These are phyloP conservation scores for Sphaerosporella brunnea DNA, from an alignment of 495 filamentous ascomycete genomes.

Conservation along the genomic window DNA sequence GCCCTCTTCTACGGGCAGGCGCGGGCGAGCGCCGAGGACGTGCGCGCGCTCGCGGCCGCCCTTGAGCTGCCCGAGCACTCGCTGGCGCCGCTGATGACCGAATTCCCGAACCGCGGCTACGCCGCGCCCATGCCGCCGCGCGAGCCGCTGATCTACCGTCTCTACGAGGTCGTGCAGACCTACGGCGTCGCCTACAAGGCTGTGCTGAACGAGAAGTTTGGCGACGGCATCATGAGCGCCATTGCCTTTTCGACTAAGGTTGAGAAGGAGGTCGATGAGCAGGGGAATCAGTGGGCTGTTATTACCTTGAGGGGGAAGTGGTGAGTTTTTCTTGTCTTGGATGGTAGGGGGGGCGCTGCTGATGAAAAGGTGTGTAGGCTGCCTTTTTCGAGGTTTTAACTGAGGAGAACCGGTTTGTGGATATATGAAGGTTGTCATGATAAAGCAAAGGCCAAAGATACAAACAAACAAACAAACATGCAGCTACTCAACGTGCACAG, in stretches of 20 bases:
- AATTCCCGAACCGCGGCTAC: slow-evolving; percentile 69
- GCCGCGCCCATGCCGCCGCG: slow-evolving; percentile 81
- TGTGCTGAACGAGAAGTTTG: slow-evolving; percentile 95
- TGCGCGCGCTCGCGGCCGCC: slow-evolving; percentile 47
- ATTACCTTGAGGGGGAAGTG: slow-evolving; percentile 92
- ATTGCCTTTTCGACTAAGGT: slow-evolving; percentile 87
- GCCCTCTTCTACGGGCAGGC: slow-evolving; percentile 93
- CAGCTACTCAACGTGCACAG: too few species aligned
- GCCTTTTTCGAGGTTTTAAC: slow-evolving; percentile 20
- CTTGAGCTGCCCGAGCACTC: slow-evolving; percentile 42
- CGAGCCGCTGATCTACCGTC: slow-evolving; percentile 81
- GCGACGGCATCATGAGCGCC: slow-evolving; percentile 96
- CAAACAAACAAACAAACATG: too few species aligned
- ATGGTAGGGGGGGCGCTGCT: background rate
- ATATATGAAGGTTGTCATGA: too few species aligned
- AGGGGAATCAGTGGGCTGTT: slow-evolving; percentile 67
- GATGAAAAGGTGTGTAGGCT: slow-evolving; percentile 9
- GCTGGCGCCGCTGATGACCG: slow-evolving; percentile 43
- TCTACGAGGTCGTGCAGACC: slow-evolving; percentile 96
- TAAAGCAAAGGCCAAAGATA: too few species aligned
- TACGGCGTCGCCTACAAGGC: slow-evolving; percentile 97
- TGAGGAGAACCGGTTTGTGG: background rate
- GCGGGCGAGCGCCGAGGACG: slow-evolving; percentile 59
- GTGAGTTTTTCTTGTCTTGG: slow-evolving; percentile 34
- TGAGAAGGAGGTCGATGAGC: slow-evolving; percentile 81